Conservation (phyloP, 768 basidiomycete species). For the Thelephora aurantiotincta region DNA sequence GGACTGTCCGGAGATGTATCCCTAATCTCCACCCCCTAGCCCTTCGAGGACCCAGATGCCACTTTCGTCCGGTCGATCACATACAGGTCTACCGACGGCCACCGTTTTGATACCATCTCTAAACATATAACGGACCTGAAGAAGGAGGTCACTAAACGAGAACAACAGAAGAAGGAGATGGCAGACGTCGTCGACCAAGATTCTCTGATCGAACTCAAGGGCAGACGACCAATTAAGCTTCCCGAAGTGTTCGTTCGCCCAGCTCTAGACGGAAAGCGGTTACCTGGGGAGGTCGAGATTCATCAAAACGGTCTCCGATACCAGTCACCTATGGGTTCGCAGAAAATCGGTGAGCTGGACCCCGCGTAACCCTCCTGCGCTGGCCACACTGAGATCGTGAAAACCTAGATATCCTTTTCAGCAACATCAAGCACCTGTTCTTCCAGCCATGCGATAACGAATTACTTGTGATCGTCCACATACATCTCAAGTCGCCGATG, state of each 20-base stretch:
- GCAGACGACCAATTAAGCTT: conserved; percentile 72
- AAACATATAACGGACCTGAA: conserved; percentile 92
- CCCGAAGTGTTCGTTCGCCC: conserved; percentile 90
- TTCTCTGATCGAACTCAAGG: conserved; percentile 76
- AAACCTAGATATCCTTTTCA: conserved; percentile 73
- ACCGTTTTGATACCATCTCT: conserved; percentile 78
- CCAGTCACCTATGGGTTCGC: conserved; percentile 71
- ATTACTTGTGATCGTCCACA: conserved; percentile 83
- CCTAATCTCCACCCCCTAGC: conserved; percentile 28
- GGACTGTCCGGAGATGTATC: background rate
- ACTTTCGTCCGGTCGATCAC: conserved; percentile 94
- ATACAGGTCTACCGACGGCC: conserved; percentile 80
- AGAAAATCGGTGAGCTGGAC: conserved; percentile 66
- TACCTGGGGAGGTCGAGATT: conserved; percentile 96
- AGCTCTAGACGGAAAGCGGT: conserved; percentile 84
- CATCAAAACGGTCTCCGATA: conserved; percentile 96
- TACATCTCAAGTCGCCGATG: conserved; percentile 89
- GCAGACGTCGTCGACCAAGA: conserved; percentile 97
- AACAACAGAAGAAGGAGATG: conserved; percentile 96
- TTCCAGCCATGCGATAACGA: conserved; percentile 99
- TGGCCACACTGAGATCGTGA: background rate
- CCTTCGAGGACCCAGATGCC: conserved; percentile 92
- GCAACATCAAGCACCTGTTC: conserved; percentile 95
- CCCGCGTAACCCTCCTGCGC: background rate
- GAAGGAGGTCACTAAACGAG: conserved; percentile 93